These are phyloP conservation scores for Suhomyces wounanorum DNA, from an alignment of 1,139 yeast genomes.

Conservation along the genomic window DNA sequence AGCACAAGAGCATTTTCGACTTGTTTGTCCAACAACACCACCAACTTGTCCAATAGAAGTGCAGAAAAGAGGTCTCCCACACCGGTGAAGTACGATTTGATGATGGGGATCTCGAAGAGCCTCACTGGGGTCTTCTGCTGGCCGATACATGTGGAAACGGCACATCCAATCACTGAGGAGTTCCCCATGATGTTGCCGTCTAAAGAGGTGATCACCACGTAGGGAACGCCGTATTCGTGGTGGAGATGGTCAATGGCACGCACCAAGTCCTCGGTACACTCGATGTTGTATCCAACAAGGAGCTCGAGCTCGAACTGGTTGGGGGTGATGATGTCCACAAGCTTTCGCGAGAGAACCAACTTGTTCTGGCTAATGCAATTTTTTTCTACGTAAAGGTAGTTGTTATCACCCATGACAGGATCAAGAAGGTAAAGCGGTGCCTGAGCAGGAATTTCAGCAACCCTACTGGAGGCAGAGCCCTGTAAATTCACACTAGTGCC, in stretches of 20 bases:
- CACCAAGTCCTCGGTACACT: constrained; percentile 40
- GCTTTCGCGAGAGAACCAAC: constrained; percentile 48
- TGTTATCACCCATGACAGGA: constrained; percentile 95
- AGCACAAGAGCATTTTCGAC: constrained; percentile 4
- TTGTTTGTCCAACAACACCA: not conserved
- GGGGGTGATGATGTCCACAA: constrained; percentile 77
- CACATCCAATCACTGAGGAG: constrained; percentile 44
- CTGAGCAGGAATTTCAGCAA: not conserved
- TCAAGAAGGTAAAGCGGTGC: constrained; percentile 63
- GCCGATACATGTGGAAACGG: constrained; percentile 44
- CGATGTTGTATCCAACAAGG: constrained; percentile 56
- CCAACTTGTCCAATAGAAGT: constrained; percentile 60
- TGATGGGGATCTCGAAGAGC: constrained; percentile 40
- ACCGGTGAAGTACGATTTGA: constrained; percentile 82
- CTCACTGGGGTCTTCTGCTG: not conserved
- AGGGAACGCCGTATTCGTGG: constrained; percentile 49
- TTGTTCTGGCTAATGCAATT: constrained; percentile 69
- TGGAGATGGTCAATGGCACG: constrained; percentile 54
- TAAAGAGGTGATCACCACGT: constrained; percentile 70
- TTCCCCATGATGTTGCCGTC: constrained; percentile 18
- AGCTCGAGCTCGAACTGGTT: constrained; percentile 89
- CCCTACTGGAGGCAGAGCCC: not conserved
- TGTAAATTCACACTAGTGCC: not conserved
- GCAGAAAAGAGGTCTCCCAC: constrained; percentile 93
- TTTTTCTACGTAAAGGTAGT: constrained; percentile 73